Evolutionary conservation across 768 basidiomycete species (phyloP).

Genomic region (Lactarius sanguifluus): DNA sequence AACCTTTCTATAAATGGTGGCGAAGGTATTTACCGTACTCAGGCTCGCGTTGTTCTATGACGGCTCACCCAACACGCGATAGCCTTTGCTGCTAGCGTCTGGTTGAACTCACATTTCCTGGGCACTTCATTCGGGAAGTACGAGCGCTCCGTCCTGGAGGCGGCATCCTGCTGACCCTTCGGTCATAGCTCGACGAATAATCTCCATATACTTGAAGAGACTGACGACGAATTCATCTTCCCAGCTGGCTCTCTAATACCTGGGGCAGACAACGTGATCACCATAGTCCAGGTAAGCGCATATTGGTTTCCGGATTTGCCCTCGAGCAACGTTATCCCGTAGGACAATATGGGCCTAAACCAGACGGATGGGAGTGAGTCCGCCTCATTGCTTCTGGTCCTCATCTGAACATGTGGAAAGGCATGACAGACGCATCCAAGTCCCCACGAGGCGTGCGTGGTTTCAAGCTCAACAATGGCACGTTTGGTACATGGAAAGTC

Average conservation of each 20-base stretch:
- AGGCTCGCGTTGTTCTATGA: conserved; percentile 7
- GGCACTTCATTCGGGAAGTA: conserved; percentile 75
- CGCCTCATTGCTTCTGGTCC: conserved; percentile 38
- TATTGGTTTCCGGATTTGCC: not conserved
- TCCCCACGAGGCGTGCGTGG: conserved; percentile 79
- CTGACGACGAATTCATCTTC: conserved; percentile 65
- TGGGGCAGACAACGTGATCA: conserved; percentile 70
- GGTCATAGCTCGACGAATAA: conserved; percentile 65
- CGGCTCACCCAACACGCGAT: not conserved
- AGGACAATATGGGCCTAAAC: conserved; percentile 82
- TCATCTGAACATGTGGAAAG: conserved; percentile 30
- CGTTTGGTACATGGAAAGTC: conserved; percentile 44
- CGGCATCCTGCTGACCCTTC: conserved; percentile 4
- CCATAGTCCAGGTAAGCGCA: conserved; percentile 63
- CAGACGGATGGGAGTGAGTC: conserved; percentile 44
- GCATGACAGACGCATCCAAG: conserved; percentile 54
- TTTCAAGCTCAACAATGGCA: conserved; percentile 63
- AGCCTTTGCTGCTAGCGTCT: conserved; percentile 83
- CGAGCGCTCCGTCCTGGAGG: conserved; percentile 27
- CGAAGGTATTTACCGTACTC: conserved; percentile 46
- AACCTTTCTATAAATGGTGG: conserved; percentile 83
- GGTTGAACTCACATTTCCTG: conserved; percentile 73
- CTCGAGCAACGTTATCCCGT: conserved; percentile 3
- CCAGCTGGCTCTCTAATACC: conserved; percentile 52
- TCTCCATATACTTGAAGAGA: conserved; percentile 57